Conservation (phyloP, 208 protist genomes). For the Trypanosoma boissoni region DNA sequence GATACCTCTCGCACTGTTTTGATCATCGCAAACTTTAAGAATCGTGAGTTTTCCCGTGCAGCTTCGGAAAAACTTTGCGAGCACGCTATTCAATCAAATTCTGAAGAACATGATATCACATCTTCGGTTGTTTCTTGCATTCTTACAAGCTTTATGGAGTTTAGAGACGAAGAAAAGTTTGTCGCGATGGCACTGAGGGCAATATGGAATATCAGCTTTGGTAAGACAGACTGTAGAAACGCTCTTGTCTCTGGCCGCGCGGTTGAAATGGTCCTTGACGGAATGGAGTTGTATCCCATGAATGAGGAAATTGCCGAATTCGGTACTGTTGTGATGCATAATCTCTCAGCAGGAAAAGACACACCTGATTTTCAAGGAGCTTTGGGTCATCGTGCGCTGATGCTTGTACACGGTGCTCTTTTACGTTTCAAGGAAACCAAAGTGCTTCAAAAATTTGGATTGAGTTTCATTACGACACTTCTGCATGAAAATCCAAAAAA, state of each 20-base stretch:
- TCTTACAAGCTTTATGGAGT: conserved; percentile 45
- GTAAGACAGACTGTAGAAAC: conserved; percentile 32
- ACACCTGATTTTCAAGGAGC: conserved; percentile 36
- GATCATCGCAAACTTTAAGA: conserved; percentile 80
- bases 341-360: conserved; percentile 45
- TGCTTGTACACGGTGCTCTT: conserved; percentile 48
- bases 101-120: conserved; percentile 47
- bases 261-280: conserved; percentile 41
- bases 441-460: conserved; percentile 85
- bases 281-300: conserved; percentile 57
- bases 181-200: conserved; percentile 52
- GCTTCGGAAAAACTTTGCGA: conserved; percentile 66
- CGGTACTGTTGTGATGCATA: conserved; percentile 70
- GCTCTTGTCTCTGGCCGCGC: conserved; percentile 50
- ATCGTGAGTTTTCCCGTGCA: conserved; percentile 48
- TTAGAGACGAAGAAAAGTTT: conserved; percentile 59
- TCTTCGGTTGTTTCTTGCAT: conserved; percentile 62
- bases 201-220: conserved; percentile 83
- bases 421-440: conserved; percentile 48
- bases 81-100: conserved; percentile 38
- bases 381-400: conserved; percentile 38
- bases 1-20: conserved; percentile 71
- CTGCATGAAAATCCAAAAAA: conserved; percentile 37
- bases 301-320: conserved; percentile 71
- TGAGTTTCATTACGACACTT: conserved; percentile 66